These are phyloP conservation scores for Penicillium sp. DNA, from an alignment of 2,329 filamentous ascomycete genomes.

Conservation along the genomic window DNA sequence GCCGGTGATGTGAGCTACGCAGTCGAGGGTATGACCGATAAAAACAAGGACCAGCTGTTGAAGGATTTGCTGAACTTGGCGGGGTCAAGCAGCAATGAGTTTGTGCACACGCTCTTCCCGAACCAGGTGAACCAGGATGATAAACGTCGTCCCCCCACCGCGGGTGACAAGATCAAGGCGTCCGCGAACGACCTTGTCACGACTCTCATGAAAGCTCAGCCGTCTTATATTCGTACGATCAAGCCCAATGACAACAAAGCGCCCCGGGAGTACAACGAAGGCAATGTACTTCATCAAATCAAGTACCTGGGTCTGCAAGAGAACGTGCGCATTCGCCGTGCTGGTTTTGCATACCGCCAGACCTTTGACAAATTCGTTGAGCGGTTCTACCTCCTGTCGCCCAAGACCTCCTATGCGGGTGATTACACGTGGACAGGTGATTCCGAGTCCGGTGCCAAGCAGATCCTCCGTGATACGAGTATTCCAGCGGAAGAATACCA, in stretches of 20 bases:
- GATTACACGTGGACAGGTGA: conserved; percentile 96
- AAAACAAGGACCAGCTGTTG: conserved; percentile 96
- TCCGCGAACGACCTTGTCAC: conserved; percentile 93
- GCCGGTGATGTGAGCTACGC: conserved; percentile 94
- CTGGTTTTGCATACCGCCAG: conserved; percentile 94
- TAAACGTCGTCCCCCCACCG: conserved; percentile 85
- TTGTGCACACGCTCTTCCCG: conserved; percentile 85
- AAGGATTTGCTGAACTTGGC: conserved; percentile 90
- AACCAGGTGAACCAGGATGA: conserved; percentile 93
- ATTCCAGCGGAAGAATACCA: conserved; percentile 95
- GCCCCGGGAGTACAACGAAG: conserved; percentile 80
- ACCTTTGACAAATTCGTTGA: conserved; percentile 98
- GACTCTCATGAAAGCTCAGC: conserved; percentile 93
- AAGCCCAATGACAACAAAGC: conserved; percentile 99
- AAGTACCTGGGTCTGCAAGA: conserved; percentile 99
- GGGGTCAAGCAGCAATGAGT: conserved; percentile 73
- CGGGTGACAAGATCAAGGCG: conserved; percentile 89
- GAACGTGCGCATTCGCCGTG: conserved; percentile 93
- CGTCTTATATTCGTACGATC: conserved; percentile 97
- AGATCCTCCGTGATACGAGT: conserved; percentile 93
- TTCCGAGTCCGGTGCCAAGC: conserved; percentile 76
- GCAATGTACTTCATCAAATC: conserved; percentile 94
- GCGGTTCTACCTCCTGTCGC: conserved; percentile 90
- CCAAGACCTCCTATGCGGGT: conserved; percentile 90
- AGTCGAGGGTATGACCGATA: conserved; percentile 95